Conservation (phyloP, 768 basidiomycete species). For the Auriculariales sp. region DNA sequence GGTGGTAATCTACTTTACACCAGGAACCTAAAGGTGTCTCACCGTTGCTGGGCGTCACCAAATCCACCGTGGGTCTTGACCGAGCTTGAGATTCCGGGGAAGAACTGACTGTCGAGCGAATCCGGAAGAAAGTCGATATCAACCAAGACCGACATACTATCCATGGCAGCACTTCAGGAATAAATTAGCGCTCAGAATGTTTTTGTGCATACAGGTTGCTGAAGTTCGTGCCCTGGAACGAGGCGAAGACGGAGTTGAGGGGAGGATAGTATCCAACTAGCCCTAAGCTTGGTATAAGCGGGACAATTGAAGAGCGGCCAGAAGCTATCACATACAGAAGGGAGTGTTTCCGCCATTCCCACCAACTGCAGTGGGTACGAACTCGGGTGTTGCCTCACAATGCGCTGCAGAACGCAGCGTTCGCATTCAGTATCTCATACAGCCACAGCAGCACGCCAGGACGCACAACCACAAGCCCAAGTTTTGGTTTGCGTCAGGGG, state of each 20-base stretch:
- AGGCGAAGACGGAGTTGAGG: constrained; percentile 14
- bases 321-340: too few species aligned
- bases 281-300: too few species aligned
- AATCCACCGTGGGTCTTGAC: constrained; percentile 37
- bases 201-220: constrained; percentile 13
- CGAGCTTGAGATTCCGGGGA: constrained; percentile 8
- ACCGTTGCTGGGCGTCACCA: constrained; percentile 28
- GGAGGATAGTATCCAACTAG: constrained; percentile 37
- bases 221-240: constrained; percentile 20
- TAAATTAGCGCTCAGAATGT: neutral
- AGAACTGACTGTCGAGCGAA: constrained; percentile 4
- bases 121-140: constrained; percentile 17
- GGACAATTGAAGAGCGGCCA: too few species aligned
- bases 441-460: too few species aligned
- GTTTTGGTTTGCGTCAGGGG: too few species aligned
- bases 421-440: too few species aligned
- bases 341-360: too few species aligned
- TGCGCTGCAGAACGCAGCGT: too few species aligned
- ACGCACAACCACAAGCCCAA: too few species aligned
- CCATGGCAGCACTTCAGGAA: neutral
- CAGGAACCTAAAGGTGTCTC: neutral
- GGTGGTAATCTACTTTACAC: too few species aligned
- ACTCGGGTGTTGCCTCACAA: too few species aligned
- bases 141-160: constrained; percentile 15
- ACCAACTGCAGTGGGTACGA: too few species aligned